These are phyloP conservation scores for Coprinopsis marcescibilis DNA, from an alignment of 768 basidiomycete species.

Conservation along the genomic window DNA sequence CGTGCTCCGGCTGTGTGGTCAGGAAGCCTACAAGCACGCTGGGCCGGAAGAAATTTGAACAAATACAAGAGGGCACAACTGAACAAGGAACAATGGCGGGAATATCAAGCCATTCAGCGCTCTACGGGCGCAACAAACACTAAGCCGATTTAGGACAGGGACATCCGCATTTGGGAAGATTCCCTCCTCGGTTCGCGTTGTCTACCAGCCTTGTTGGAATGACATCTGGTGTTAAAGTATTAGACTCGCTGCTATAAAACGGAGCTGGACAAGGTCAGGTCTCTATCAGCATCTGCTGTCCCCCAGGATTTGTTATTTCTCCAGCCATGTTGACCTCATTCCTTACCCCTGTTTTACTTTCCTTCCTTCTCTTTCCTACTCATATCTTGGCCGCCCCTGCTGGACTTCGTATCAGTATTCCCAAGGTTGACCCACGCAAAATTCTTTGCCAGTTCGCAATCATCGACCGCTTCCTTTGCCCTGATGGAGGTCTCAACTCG, in stretches of 20 bases:
- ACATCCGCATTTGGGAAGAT: constrained; percentile 14
- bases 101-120: background rate
- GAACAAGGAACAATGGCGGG: constrained; percentile 17
- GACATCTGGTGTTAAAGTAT: background rate
- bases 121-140: background rate
- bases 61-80: constrained; percentile 1
- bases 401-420: constrained; percentile 25
- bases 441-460: constrained; percentile 44
- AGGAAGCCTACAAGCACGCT: no score
- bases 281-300: constrained; percentile 7
- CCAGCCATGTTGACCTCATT: constrained; percentile 26
- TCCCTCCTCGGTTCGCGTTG: constrained; percentile 12
- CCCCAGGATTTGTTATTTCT: no score
- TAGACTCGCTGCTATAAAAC: no score
- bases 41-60: background rate
- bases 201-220: constrained; percentile 6
- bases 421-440: constrained; percentile 30
- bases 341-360: constrained; percentile 28
- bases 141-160: constrained; percentile 13
- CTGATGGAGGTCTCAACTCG: constrained; percentile 23
- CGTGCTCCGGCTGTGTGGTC: no score
- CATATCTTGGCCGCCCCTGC: constrained; percentile 28
- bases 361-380: constrained; percentile 27
- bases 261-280: no score
- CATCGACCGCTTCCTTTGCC: constrained; percentile 37